Base-by-base conservation (phyloP, 1,284 basidiomycete species). In the Pascua guehoae region DNA sequence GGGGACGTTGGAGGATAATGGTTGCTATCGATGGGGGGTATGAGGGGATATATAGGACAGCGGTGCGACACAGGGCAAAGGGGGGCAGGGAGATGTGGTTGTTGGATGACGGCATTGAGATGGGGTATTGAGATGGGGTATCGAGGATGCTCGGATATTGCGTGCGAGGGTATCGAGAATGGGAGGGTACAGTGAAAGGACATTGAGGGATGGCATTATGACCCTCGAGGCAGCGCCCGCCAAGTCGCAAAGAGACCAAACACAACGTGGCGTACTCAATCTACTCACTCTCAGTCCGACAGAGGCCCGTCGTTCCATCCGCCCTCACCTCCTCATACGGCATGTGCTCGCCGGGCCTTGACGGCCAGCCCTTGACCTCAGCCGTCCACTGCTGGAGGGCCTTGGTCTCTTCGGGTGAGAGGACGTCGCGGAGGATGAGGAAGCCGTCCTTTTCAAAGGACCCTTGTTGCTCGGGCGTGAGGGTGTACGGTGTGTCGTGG, bases 231-330 rank as follows among this genome's bases (percentile, higher is more conserved):
- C n/a, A n/a, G n/a, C n/a, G n/a, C n/a, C n/a, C n/a, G n/a, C n/a
- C n/a, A 17, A 24, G 43, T n/a, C n/a, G n/a, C n/a, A n/a, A n/a
- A 11, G 36, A n/a, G 39, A 41, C 8, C 16, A 14, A 11, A 47
- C 14, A 18, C 37, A 16, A 36, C 12, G 24, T 37, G 24, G 10
- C 24, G 12, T 36, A 8, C 16, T 42, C 41, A n/a, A 11, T 10
- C n/a, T 15, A 62, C 65, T 58, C 53, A 63, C 70, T 69, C 57
- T 72, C 71, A 12, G 67, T 72, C 15, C 67, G 60, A 50, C 71
- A 73, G 8, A 71, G 59, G 0, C 66, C 67, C 5, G 53, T 60
- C n/a, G 51, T 63, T 8, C 69, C 71, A 48, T 70, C 67, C 15
- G 60, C 46, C 38, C 65, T 55, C 11, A 59, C 57, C 56, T 73